These are phyloP conservation scores for Solanum bulbocastanum DNA, from an alignment of 257 asterid species.

Conservation along the genomic window DNA sequence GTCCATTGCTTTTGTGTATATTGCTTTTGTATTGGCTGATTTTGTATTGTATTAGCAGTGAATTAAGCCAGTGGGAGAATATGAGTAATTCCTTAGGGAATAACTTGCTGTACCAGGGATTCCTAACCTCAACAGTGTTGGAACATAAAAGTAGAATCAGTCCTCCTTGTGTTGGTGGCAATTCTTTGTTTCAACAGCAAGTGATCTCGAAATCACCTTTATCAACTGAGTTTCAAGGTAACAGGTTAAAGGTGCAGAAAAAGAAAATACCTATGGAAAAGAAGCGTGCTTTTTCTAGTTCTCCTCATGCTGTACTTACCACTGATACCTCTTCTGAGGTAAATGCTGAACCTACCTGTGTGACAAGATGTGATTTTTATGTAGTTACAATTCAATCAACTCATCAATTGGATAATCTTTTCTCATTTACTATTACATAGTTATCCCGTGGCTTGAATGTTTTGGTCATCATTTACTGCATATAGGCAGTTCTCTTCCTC, in stretches of 20 bases:
- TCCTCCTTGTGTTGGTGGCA: constrained; percentile 52
- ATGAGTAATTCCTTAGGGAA: constrained; percentile 80
- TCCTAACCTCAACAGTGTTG: constrained; percentile 41
- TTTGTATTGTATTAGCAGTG: constrained; percentile 2
- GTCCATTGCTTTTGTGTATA: background rate
- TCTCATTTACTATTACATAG: background rate
- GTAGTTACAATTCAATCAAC: background rate
- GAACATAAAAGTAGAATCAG: constrained; percentile 56
- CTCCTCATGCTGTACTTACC: constrained; percentile 58
- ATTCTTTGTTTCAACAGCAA: constrained; percentile 53
- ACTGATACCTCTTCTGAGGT: constrained; percentile 58
- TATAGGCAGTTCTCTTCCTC: background rate
- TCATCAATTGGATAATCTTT: background rate
- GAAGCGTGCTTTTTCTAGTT: constrained; percentile 19
- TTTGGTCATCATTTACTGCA: background rate
- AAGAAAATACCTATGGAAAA: constrained; percentile 48
- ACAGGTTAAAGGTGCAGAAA: constrained; percentile 30
- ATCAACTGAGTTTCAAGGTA: constrained; percentile 50
- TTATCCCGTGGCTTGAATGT: background rate
- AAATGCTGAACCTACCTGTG: background rate
- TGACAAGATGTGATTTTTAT: background rate
- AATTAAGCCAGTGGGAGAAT: constrained; percentile 5
- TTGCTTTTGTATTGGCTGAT: background rate
- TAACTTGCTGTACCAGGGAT: constrained; percentile 66
- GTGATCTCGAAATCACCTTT: constrained; percentile 54